A percentile compares a stretch with the other conserved stretches of the same genome.
Conservation (phyloP, 306 rosid genomes). For the Rubus idaeus region DNA sequence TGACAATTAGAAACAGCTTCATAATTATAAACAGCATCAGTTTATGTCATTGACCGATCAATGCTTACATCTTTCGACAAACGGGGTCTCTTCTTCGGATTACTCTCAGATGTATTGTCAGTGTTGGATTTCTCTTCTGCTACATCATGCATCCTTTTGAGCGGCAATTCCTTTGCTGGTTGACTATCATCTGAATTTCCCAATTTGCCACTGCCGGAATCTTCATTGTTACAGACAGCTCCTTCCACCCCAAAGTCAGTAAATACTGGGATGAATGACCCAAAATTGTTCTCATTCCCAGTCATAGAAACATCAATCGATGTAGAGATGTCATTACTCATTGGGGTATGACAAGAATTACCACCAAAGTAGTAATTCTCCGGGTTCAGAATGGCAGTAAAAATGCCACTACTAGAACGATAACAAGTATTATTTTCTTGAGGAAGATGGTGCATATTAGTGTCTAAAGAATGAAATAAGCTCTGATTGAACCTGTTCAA, state of each 20-base stretch:
- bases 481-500: conserved; percentile 29
- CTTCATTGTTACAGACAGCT: conserved; percentile 33
- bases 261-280: conserved; percentile 37
- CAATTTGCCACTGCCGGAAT: conserved; percentile 23
- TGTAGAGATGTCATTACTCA: conserved; percentile 15
- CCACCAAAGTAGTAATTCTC: conserved; percentile 23
- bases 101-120: conserved; percentile 20
- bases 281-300: conserved; percentile 25
- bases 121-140: conserved; percentile 28
- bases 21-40: not conserved
- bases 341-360: conserved; percentile 24
- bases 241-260: conserved; percentile 46
- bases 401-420: conserved; percentile 12
- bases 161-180: conserved; percentile 32
- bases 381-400: conserved; percentile 33
- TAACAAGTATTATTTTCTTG: conserved; percentile 42
- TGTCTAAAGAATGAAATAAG: conserved; percentile 49
- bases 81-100: conserved; percentile 52
- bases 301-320: conserved; percentile 28
- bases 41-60: not conserved
- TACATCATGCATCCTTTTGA: conserved; percentile 51
- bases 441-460: conserved; percentile 43
- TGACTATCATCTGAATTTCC: conserved; percentile 28
- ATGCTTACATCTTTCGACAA: conserved; percentile 50
- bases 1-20: conserved; percentile 7